Evolutionary conservation across 345 rosid genomes (phyloP).

Genomic region (Salix brachista): DNA sequence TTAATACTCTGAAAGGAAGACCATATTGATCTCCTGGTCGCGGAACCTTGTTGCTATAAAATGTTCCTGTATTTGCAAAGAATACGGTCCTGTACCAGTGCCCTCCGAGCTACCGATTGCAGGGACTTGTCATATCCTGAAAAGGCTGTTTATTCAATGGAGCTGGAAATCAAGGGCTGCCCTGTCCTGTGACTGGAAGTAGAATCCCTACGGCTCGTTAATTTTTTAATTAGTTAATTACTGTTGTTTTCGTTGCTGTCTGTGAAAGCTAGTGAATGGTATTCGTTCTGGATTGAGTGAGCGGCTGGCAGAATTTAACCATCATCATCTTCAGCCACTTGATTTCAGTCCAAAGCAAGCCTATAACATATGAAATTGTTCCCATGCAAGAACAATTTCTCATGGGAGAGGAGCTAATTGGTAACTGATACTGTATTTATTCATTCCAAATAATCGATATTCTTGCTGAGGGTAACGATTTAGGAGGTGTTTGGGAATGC

Average conservation of each 20-base stretch:
- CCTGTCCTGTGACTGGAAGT: background rate
- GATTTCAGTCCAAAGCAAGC: background rate
- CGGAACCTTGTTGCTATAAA: slow-evolving; percentile 31
- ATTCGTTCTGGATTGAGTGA: background rate
- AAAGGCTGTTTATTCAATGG: background rate
- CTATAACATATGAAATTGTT: no score
- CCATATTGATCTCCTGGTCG: slow-evolving; percentile 30
- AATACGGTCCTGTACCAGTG: slow-evolving; percentile 22
- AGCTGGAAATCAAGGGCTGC: background rate
- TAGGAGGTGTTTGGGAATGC: no score
- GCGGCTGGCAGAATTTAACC: background rate
- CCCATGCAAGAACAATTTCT: no score
- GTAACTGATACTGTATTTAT: no score
- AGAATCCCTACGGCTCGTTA: background rate
- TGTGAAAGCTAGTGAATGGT: background rate
- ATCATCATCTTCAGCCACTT: background rate
- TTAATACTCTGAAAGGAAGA: slow-evolving; percentile 28
- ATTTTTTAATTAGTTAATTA: no score
- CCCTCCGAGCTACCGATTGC: slow-evolving; percentile 45
- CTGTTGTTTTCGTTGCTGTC: background rate
- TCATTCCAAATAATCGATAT: no score
- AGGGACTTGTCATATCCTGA: slow-evolving; percentile 56
- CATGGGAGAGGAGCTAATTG: no score
- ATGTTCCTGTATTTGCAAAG: slow-evolving; percentile 29
- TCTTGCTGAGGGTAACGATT: no score